Evolutionary conservation across 768 basidiomycete genomes (phyloP), one percentile per base, ranked within the genome.

Genomic region (Boletus vinaceobasis): DNA sequence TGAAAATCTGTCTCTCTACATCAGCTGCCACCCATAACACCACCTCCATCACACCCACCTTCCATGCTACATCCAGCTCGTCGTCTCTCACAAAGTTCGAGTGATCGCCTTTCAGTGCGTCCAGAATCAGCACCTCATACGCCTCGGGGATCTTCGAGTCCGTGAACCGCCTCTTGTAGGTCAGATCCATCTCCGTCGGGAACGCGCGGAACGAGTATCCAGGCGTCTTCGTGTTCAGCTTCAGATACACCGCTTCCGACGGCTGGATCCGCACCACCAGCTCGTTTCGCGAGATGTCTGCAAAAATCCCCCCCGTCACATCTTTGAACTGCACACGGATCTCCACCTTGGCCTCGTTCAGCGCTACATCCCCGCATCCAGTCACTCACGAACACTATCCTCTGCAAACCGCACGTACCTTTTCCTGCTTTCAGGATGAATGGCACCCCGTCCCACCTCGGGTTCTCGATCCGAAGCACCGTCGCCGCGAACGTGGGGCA

Each of bases 401-500:
- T 29, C 46, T 33, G 26, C 48, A 44, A 15, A n/a, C 17, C 36
- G 9, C 53, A 69, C 79, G 55, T 62, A 90, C 94, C 95, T 82
- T 99, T 99, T 49, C 96, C 96, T 23, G 96, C 97, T 75, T 95
- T 98, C 61, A 99, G 79, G 66, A 98, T 93, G 77, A 98, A 99
- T 0, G 96, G 97, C 6, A 99, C 96, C 54, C 96, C 96, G 71
- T 98, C 96, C 96, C 96, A 99, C 57, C 97, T 79, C 1, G 92
- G 93, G 71, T 93, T 97, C 75, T 97, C 81, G 71, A 99, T 92
- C 84, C 85, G 89, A 23, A 98, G 79, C 13, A 88, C 89, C 47
- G 86, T 85, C 7, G 93, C 93, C 45, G 96, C 95, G 65, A 86
- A 99, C 5, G 96, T 99, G 7, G 97, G 96, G 75, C 94, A 97